Percentiles rank a stretch among this genome's conserved stretches.
Conservation (phyloP, 768 basidiomycete species). For the Leccinum sublutescens region DNA sequence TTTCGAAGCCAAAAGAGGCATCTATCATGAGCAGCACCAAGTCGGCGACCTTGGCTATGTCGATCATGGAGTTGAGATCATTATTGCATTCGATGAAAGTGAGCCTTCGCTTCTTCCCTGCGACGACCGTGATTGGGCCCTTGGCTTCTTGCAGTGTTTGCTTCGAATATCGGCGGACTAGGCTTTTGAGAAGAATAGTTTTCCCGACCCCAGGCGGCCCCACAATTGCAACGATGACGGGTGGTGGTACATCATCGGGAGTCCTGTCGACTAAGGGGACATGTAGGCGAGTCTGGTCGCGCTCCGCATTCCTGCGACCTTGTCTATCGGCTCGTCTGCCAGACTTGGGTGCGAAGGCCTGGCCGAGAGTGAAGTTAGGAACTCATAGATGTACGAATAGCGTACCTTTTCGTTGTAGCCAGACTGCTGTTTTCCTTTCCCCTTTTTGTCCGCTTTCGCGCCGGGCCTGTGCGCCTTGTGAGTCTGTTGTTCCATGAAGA, state of each 20-base stretch:
- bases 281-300: slow-evolving; percentile 92
- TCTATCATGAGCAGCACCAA: slow-evolving; percentile 97
- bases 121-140: slow-evolving; percentile 93
- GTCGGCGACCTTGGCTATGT: slow-evolving; percentile 95
- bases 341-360: slow-evolving; percentile 92
- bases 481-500: slow-evolving; percentile 63
- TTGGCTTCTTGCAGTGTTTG: slow-evolving; percentile 86
- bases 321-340: slow-evolving; percentile 87
- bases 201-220: slow-evolving; percentile 98
- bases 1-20: slow-evolving; percentile 97
- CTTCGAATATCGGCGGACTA: slow-evolving; percentile 91
- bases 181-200: slow-evolving; percentile 87
- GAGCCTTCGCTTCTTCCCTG: slow-evolving; percentile 88
- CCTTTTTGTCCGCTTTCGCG: slow-evolving; percentile 73
- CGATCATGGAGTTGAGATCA: slow-evolving; percentile 97
- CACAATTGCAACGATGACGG: slow-evolving; percentile 91
- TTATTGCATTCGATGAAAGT: slow-evolving; percentile 98
- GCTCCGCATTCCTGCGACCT: slow-evolving; percentile 87
- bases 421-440: slow-evolving; percentile 65
- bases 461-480: slow-evolving; percentile 86
- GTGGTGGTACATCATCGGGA: slow-evolving; percentile 88
- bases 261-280: slow-evolving; percentile 95
- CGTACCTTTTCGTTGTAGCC: slow-evolving; percentile 89
- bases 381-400: background rate
- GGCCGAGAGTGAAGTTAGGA: background rate